Conservation (phyloP, 768 basidiomycete genomes). For the Leccinum subtestaceum region DNA sequence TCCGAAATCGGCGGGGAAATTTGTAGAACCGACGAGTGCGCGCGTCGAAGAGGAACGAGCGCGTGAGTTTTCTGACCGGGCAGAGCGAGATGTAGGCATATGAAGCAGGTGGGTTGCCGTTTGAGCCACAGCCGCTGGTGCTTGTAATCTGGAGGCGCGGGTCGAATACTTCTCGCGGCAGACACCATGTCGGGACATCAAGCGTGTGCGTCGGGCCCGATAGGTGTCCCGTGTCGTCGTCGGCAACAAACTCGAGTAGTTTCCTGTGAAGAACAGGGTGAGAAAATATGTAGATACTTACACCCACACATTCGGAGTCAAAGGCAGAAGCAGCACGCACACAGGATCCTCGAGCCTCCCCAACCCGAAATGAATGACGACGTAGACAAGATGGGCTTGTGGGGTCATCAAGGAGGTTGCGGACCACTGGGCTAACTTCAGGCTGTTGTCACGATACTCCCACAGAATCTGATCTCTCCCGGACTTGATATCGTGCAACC, state of each 20-base stretch:
- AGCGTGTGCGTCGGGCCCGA: too few species aligned
- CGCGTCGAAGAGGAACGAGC: slow-evolving; percentile 17
- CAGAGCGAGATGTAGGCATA: slow-evolving; percentile 17
- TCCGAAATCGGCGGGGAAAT: slow-evolving; percentile 11
- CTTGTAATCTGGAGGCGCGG: slow-evolving; percentile 7
- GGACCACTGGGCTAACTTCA: background rate
- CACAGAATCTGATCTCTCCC: too few species aligned
- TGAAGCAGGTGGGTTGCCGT: slow-evolving; percentile 1
- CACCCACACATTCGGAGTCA: too few species aligned
- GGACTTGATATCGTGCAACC: too few species aligned
- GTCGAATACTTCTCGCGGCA: slow-evolving; percentile 1
- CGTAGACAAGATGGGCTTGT: slow-evolving; percentile 13
- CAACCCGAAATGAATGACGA: slow-evolving; percentile 9
- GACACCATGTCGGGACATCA: too few species aligned
- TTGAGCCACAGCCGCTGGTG: too few species aligned
- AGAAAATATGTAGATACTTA: too few species aligned
- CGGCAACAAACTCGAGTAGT: slow-evolving; percentile 15
- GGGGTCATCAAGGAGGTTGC: slow-evolving; percentile 6
- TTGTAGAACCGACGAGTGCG: slow-evolving; percentile 16
- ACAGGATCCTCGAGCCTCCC: slow-evolving; percentile 11
- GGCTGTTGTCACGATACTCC: too few species aligned
- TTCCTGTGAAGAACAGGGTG: slow-evolving; percentile 4
- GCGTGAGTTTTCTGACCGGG: slow-evolving; percentile 1
- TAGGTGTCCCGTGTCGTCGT: slow-evolving; percentile 1
- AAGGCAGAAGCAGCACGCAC: slow-evolving; percentile 7